Base-by-base conservation (phyloP, 306 rosid species). In the Dryas drummondii region DNA sequence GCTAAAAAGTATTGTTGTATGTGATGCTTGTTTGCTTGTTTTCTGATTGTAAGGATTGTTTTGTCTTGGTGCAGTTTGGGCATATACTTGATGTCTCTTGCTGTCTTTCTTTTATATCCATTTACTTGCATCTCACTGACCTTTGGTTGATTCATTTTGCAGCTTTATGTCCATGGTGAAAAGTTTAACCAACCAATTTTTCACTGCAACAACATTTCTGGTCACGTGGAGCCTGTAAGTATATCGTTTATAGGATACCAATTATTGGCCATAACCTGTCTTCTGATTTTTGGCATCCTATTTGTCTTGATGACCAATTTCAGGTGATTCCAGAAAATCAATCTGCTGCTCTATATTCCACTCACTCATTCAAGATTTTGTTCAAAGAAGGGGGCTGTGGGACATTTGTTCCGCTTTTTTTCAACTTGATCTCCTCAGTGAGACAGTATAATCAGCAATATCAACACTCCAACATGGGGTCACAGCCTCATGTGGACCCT, bases 331-430 rank as follows among this genome's bases (percentile, higher is more conserved):
- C 97, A 41, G 93, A 85, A 75, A 88, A 88, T 70, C 90, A 96
- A 70, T 84, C 88, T 37, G 82, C 85, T 76, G 97, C 97, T 55
- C 92, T 96, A 61, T 90, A 87, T 76, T 92, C 98, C 45, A 91
- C 92, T 11, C 90, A 96, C 83, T 80, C 92, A 13, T 90, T 96
- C 63, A 96, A 92, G 91, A 90, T 92, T 76, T 56, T 96, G 82
- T 96, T 96, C 89, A 96, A 96, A 82, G 99, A 96, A 71, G 99
- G 99, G 9, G 99, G 98, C 14, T 96, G 97, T 72, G 99, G 98
- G 62, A 96, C 99, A 47, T 96, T 90, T 68, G 78, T 96, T 79
- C 98, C 99, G n/a, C 91, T 96, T 11, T 92, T 96, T 89, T 90
- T 92, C 79, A 96, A 89, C 82, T 87, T 96, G 89, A 84, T 96